phyloP scores from a whole-genome alignment of 2,329 filamentous ascomycete species.

The Coniosporium tulheliwenetii region DNA sequence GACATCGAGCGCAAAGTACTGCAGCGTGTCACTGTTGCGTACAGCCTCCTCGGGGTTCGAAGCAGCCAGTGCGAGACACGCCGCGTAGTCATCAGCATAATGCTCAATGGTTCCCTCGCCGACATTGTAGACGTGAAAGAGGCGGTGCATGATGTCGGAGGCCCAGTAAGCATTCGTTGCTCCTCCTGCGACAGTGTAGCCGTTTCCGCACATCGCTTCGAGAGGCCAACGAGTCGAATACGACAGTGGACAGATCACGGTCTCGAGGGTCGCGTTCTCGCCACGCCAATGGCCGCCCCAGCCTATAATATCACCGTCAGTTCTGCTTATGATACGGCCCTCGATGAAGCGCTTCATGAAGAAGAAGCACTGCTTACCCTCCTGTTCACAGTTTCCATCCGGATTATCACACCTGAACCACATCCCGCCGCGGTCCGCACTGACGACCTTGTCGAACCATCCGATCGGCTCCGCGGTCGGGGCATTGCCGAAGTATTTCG shows the following conservation, averaged over 20 bases:
- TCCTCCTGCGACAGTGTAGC: slow-evolving; percentile 43
- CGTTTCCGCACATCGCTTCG: slow-evolving; percentile 42
- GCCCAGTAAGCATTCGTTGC: slow-evolving; percentile 49
- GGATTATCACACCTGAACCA: slow-evolving; percentile 55
- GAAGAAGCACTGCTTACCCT: no score
- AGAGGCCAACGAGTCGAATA: slow-evolving; percentile 43
- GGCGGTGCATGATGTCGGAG: slow-evolving; percentile 49
- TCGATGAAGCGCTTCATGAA: no score
- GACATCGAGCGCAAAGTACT: slow-evolving; percentile 35
- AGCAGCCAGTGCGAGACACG: slow-evolving; percentile 36
- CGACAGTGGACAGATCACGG: slow-evolving; percentile 36
- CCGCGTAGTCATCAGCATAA: slow-evolving; percentile 43
- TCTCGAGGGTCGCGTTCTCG: no score
- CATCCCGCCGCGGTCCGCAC: slow-evolving; percentile 39
- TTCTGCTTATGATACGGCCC: no score
- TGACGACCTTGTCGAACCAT: slow-evolving; percentile 44
- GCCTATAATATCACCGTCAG: no score
- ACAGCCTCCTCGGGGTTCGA: slow-evolving; percentile 32
- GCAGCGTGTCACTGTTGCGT: slow-evolving; percentile 45
- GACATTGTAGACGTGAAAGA: slow-evolving; percentile 46
- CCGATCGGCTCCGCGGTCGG: slow-evolving; percentile 44
- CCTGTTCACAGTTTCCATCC: slow-evolving; percentile 41
- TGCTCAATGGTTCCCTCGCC: slow-evolving; percentile 46
- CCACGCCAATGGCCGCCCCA: no score
- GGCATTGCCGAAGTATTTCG: slow-evolving; percentile 50